Percentiles rank a stretch among this genome's conserved stretches.
These are phyloP conservation scores for Cladosporium sp. DNA, from an alignment of 2,329 filamentous ascomycete species.

Conservation along the genomic window DNA sequence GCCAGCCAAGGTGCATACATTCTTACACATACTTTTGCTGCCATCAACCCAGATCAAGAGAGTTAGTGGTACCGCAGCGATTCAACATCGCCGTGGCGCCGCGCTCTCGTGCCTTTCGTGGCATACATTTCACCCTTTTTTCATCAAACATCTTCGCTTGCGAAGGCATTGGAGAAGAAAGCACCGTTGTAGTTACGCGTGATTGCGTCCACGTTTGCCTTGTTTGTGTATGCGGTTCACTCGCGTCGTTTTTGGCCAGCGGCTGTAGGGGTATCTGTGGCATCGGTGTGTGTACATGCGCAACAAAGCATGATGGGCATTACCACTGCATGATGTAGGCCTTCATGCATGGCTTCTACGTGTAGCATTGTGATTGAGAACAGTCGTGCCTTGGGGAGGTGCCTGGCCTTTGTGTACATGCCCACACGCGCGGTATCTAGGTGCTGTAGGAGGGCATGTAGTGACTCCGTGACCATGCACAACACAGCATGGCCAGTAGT, in stretches of 20 bases:
- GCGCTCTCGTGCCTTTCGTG: neutral
- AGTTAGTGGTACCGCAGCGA: neutral
- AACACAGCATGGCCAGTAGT: neutral
- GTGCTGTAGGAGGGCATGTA: neutral
- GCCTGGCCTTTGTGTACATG: neutral
- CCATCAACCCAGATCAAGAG: neutral
- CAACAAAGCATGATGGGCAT: neutral
- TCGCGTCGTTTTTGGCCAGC: neutral
- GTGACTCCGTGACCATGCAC: neutral
- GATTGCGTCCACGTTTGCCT: neutral
- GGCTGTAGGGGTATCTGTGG: neutral
- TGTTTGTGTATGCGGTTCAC: neutral
- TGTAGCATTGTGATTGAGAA: neutral
- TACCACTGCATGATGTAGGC: neutral
- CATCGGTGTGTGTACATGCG: neutral
- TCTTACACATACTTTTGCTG: neutral
- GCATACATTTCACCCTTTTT: neutral
- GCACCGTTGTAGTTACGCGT: neutral
- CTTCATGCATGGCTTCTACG: neutral
- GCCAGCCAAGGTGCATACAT: neutral
- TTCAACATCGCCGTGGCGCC: neutral
- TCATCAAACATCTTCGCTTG: conserved; percentile 5
- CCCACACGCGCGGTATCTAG: neutral
- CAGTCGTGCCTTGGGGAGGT: neutral
- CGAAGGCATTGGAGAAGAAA: conserved; percentile 6